Conservation (phyloP, 805 yeast genomes). For the Lipomyces sp. region DNA sequence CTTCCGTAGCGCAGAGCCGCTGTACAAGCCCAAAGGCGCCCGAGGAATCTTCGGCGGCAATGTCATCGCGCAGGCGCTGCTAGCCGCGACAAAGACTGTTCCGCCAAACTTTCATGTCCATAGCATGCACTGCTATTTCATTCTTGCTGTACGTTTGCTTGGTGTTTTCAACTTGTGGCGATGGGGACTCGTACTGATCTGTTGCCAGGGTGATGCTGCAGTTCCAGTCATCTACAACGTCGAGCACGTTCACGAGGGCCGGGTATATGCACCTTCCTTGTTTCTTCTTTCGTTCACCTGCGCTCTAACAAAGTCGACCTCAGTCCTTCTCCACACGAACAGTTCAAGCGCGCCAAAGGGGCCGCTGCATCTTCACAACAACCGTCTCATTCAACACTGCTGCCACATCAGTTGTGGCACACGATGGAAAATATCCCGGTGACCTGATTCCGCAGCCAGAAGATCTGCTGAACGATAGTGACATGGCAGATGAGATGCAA, state of each 20-base stretch:
- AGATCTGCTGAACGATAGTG: background rate
- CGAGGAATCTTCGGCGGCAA: constrained; percentile 33
- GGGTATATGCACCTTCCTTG: constrained; percentile 25
- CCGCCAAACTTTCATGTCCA: constrained; percentile 23
- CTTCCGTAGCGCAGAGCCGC: constrained; percentile 22
- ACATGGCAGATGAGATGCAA: background rate
- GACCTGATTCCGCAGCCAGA: constrained; percentile 25
- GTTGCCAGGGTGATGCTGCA: constrained; percentile 25
- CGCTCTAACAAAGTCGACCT: background rate
- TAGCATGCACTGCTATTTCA: constrained; percentile 32
- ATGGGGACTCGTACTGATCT: background rate
- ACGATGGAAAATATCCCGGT: constrained; percentile 12
- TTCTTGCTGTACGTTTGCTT: constrained; percentile 25
- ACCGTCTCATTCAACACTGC: constrained; percentile 46
- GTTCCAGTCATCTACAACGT: constrained; percentile 55
- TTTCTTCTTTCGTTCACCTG: too few species aligned
- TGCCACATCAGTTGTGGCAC: constrained; percentile 10
- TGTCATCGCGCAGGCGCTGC: constrained; percentile 30
- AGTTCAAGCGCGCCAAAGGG: constrained; percentile 55
- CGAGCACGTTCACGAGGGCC: constrained; percentile 50
- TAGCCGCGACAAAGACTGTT: constrained; percentile 31
- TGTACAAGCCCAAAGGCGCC: constrained; percentile 26
- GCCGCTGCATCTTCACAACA: constrained; percentile 50
- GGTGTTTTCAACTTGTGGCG: too few species aligned
- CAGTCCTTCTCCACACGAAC: constrained; percentile 49